Evolutionary conservation across 192 early-diverging fungal genomes (phyloP).

Genomic region (Helicostylum pulchrum): DNA sequence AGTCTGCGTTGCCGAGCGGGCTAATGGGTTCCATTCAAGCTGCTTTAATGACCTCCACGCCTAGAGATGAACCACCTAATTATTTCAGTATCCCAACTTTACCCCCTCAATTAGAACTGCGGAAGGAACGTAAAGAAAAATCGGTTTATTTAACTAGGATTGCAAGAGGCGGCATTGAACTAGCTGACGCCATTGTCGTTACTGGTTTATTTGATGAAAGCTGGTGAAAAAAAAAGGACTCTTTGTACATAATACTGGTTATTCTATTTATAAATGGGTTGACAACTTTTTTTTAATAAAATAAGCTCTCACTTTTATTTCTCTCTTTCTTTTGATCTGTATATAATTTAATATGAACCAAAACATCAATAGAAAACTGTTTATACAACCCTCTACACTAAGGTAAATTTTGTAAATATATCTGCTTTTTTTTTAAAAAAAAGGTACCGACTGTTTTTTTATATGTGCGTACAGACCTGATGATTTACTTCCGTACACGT

Average conservation of each 20-base stretch:
- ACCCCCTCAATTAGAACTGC: slow-evolving; percentile 27
- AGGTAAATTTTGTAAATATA: too few species aligned
- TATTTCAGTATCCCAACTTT: slow-evolving; percentile 30
- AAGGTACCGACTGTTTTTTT: too few species aligned
- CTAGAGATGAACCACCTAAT: slow-evolving; percentile 27
- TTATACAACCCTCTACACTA: not conserved
- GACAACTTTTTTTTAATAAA: not conserved
- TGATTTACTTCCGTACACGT: too few species aligned
- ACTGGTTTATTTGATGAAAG: slow-evolving; percentile 34
- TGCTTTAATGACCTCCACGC: slow-evolving; percentile 13
- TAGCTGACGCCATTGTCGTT: slow-evolving; percentile 29
- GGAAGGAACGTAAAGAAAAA: slow-evolving; percentile 34
- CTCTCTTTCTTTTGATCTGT: not conserved
- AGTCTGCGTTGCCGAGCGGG: slow-evolving; percentile 12
- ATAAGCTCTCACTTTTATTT: not conserved
- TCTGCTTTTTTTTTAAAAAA: too few species aligned
- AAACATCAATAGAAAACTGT: not conserved
- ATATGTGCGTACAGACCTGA: too few species aligned
- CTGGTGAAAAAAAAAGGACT: slow-evolving; percentile 23
- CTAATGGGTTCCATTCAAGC: slow-evolving; percentile 16
- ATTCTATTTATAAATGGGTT: not conserved
- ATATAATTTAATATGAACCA: not conserved
- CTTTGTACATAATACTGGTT: not conserved
- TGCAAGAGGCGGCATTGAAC: slow-evolving; percentile 13
- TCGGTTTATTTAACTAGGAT: slow-evolving; percentile 27